Base-by-base conservation (phyloP, 352 stramenopile species). In the Pythium plurisporium region DNA sequence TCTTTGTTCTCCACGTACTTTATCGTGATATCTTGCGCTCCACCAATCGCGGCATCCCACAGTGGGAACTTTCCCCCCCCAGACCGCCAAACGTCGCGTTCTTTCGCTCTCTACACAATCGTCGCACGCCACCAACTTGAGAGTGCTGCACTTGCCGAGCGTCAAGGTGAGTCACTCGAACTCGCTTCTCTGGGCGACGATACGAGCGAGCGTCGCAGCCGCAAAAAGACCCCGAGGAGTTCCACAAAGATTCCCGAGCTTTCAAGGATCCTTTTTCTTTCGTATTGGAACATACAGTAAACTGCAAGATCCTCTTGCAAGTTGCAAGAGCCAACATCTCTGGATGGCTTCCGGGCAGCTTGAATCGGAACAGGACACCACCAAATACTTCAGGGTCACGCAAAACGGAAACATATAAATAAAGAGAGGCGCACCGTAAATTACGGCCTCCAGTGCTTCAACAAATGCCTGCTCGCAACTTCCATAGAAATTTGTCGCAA, bases 1-100 rank as follows among this genome's bases (percentile, higher is more conserved):
- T 56, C 37, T 47, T 56, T 56, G 49, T 56, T 56, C 49, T 47
- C 33, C 31, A 10, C 22, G 25, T 53, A 43, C 30, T 53, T 43
- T 56, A 38, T 33, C 33, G 0, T 8, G 23, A 29, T 6, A 55
- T 46, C 48, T 31, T 37, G 8, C 17, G 30, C 41, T 51, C 51
- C 17, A 50, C 51, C 51, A 59, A 59, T 59, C 51, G 20, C 19
- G 27, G 43, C n/a, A 44, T 51, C 38, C 29, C 38, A 59, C 40
- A 9, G 17, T 30, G 51, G 19, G 51, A 59, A 59, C 22, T 19
- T 59, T 59, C 51, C 19, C 8, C 42, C 30, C 31, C 22, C 2
- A 20, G 11, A 4, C 42, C 7, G 33, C 47, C 50, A 58, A 58
- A 25, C 38, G 50, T 46, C 50, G 50, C 50, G 26, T 34, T 58